Conservation (phyloP, 139 green algal genomes). For the Astrephomene gubernaculifera region DNA sequence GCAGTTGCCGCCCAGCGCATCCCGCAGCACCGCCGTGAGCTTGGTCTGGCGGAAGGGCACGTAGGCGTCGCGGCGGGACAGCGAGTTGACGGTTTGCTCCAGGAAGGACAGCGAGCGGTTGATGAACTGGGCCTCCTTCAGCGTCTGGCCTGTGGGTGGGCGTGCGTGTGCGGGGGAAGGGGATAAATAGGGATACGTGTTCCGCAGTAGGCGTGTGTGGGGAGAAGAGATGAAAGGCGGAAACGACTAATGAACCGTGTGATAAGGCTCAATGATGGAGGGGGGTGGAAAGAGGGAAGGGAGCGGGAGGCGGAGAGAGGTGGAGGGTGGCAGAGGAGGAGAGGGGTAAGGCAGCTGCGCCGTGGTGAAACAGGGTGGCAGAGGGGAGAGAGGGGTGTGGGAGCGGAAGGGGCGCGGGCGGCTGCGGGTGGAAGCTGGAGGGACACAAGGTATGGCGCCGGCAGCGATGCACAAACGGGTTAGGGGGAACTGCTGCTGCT, state of each 20-base stretch:
- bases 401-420: too few relatives aligned
- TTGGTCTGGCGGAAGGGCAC: slow-evolving; percentile 85
- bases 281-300: background rate
- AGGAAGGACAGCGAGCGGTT: slow-evolving; percentile 89
- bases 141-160: slow-evolving; percentile 44
- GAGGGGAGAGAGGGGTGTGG: too few relatives aligned
- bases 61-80: slow-evolving; percentile 66
- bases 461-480: too few relatives aligned
- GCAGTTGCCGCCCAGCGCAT: slow-evolving; percentile 87
- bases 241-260: too few relatives aligned
- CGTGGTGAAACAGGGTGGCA: too few relatives aligned
- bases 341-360: too few relatives aligned
- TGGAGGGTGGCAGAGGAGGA: background rate
- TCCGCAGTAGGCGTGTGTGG: background rate
- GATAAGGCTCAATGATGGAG: too few relatives aligned
- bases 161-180: background rate
- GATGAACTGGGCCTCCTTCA: slow-evolving; percentile 85
- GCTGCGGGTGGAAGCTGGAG: too few relatives aligned
- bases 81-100: slow-evolving; percentile 85
- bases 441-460: too few relatives aligned
- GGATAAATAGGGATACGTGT: too few relatives aligned
- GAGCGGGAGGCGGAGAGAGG: background rate
- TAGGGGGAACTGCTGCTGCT: too few relatives aligned
- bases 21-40: slow-evolving; percentile 80
- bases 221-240: background rate